Evolutionary conservation across 2,329 filamentous ascomycete genomes (phyloP), one percentile per base, ranked within the genome.

Genomic region (Madurella mycetomatis): DNA sequence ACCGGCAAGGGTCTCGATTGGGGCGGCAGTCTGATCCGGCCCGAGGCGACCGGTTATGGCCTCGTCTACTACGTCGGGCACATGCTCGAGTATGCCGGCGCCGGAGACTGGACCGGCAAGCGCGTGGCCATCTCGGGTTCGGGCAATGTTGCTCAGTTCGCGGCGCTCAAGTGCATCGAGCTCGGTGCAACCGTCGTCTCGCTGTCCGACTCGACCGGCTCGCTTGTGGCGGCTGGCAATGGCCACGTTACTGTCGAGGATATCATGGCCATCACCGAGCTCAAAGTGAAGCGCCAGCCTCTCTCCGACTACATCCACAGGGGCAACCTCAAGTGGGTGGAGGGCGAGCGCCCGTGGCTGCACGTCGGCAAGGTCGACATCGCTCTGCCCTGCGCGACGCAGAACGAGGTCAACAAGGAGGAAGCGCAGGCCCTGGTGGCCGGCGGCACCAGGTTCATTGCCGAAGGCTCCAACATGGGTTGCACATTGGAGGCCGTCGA

Each of bases 391-490:
- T 92, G 83, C 67, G 94, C 94, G 41, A 97, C 94, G 57, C 92
- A 99, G 81, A 99, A 99, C 80, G 94, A 99, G 78, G 90, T 99
- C 68, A 91, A 83, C 69, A 85, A 86, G 70, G 90, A 94, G 66
- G 94, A 99, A 80, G 94, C 92, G 50, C 79, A 90, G 76, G 84
- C 82, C 16, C 83, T 97, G 43, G 83, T 96, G 56, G 80, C 80
- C 47, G 82, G 81, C 56, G 92, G 92, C 63, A 82, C 81, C 69
- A 84, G 86, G 71, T 95, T 90, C 78, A 86, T 97, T 63, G 94
- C 94, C 55, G 94, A 99, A 78, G 94, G 94, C 54, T 94, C 88
- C 76, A 97, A 97, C 84, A 97, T 99, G 94, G 94, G 94, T 61
- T 96, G 91, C 81, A 96, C 92, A 34, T 90, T 94, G 75, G 91